Evolutionary conservation across 2,329 filamentous ascomycete genomes (phyloP).

Genomic region (Coniochaeta sp.): DNA sequence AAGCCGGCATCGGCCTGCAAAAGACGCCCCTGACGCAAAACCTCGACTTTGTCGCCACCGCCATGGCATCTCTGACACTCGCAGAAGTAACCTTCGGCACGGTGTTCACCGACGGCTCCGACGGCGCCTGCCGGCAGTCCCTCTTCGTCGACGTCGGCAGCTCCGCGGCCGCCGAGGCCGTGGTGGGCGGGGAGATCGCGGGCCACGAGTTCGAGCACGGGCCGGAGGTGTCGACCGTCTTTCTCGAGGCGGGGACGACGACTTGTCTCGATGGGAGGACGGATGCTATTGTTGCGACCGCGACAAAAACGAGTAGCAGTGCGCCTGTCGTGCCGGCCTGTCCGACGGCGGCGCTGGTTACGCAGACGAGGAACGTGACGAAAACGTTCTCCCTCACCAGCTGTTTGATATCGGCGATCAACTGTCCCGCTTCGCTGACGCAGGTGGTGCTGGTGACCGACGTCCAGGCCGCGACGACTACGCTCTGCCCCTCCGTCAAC

Average conservation of each 20-base stretch:
- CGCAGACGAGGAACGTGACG: slow-evolving; percentile 5
- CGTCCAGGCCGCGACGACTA: slow-evolving; percentile 6
- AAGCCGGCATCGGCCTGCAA: slow-evolving; percentile 6
- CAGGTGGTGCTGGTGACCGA: slow-evolving; percentile 9
- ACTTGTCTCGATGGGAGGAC: slow-evolving; percentile 6
- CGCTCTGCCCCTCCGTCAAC: slow-evolving; percentile 4
- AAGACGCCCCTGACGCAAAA: slow-evolving; percentile 5
- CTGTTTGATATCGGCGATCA: slow-evolving; percentile 9
- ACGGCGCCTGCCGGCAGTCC: slow-evolving; percentile 6
- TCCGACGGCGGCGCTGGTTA: slow-evolving; percentile 3
- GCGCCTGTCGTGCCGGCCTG: not conserved
- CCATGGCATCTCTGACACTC: slow-evolving; percentile 9
- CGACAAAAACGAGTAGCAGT: not conserved
- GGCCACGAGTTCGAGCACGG: slow-evolving; percentile 1
- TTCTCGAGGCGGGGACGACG: slow-evolving; percentile 10
- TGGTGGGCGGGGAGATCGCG: slow-evolving; percentile 2
- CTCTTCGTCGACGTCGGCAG: slow-evolving; percentile 11
- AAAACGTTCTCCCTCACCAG: slow-evolving; percentile 8
- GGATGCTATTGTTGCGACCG: not conserved
- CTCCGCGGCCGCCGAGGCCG: slow-evolving; percentile 9
- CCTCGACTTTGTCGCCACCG: slow-evolving; percentile 3
- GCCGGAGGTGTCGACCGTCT: slow-evolving; percentile 6
- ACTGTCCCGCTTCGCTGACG: slow-evolving; percentile 9
- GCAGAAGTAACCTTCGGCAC: slow-evolving; percentile 9
- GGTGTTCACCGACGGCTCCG: not conserved